Evolutionary conservation across 768 basidiomycete genomes (phyloP).

Genomic region (Naematelia aurantialba): DNA sequence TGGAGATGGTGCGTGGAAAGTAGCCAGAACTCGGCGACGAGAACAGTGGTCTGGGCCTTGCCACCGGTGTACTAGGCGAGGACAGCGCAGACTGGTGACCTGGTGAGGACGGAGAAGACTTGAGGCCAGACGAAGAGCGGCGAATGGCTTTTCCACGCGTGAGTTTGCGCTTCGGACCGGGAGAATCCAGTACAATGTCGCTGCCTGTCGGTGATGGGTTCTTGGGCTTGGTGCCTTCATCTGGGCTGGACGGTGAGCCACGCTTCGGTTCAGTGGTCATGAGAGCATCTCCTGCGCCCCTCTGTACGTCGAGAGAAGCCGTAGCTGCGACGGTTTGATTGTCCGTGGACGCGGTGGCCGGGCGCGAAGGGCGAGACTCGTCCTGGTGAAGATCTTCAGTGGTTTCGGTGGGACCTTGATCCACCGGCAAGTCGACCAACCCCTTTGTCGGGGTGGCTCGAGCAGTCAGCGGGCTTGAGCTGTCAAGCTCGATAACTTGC

Average conservation of each 20-base stretch:
- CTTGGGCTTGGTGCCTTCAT: neutral
- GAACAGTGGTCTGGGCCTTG: neutral
- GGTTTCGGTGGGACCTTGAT: neutral
- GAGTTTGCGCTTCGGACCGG: slow-evolving; percentile 16
- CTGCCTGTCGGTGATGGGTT: slow-evolving; percentile 1
- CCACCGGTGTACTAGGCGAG: neutral
- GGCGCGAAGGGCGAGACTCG: no score
- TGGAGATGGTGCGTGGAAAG: neutral
- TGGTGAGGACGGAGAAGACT: slow-evolving; percentile 13
- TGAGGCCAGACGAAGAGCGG: slow-evolving; percentile 24
- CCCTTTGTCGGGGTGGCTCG: no score
- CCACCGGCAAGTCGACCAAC: no score
- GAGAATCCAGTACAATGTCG: slow-evolving; percentile 4
- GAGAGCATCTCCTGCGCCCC: no score
- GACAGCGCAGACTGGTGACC: slow-evolving; percentile 1
- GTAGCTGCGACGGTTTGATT: no score
- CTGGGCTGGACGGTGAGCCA: neutral
- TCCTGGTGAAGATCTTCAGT: no score
- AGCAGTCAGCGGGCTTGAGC: no score
- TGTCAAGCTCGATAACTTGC: no score
- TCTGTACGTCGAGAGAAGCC: no score
- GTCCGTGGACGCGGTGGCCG: no score
- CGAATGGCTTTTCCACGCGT: slow-evolving; percentile 25
- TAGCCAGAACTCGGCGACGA: neutral
- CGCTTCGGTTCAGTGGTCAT: no score